These are phyloP conservation scores for Suhomyces faveliae DNA, from an alignment of 805 yeast species.

Conservation along the genomic window DNA sequence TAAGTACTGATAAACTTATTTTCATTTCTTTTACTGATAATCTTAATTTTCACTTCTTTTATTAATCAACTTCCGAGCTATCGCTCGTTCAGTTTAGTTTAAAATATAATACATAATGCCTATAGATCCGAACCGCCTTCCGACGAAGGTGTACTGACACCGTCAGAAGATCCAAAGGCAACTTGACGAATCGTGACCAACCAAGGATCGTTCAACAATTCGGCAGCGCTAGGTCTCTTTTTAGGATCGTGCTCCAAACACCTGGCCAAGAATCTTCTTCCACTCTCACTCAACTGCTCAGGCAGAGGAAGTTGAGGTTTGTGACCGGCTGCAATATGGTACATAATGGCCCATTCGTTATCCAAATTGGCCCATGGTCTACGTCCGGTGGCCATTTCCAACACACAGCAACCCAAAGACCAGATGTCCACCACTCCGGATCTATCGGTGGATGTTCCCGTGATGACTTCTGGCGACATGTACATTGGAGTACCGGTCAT, in stretches of 20 bases:
- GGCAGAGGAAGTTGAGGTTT: slow-evolving; percentile 78
- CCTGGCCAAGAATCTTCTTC: slow-evolving; percentile 65
- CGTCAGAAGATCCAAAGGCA: slow-evolving; percentile 53
- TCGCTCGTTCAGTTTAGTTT: too few species aligned
- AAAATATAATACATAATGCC: neutral
- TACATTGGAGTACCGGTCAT: slow-evolving; percentile 98
- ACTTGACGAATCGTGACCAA: slow-evolving; percentile 65
- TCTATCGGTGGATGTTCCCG: slow-evolving; percentile 62
- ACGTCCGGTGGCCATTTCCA: slow-evolving; percentile 95
- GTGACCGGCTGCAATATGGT: slow-evolving; percentile 94
- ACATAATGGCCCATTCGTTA: slow-evolving; percentile 98
- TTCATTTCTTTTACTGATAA: too few species aligned
- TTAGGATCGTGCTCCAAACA: slow-evolving; percentile 83
- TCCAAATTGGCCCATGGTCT: slow-evolving; percentile 96
- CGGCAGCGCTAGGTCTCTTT: slow-evolving; percentile 79
- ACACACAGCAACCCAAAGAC: slow-evolving; percentile 94
- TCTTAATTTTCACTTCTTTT: too few species aligned
- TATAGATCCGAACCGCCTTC: slow-evolving; percentile 20
- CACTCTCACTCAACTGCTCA: slow-evolving; percentile 75
- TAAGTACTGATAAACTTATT: too few species aligned
- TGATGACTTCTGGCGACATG: slow-evolving; percentile 96
- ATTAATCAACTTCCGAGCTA: too few species aligned
- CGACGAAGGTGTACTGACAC: slow-evolving; percentile 35
- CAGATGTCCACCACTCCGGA: slow-evolving; percentile 82
- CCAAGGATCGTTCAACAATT: slow-evolving; percentile 88